phyloP scores from a whole-genome alignment of 805 yeast genomes.

The Metschnikowia borealis region DNA sequence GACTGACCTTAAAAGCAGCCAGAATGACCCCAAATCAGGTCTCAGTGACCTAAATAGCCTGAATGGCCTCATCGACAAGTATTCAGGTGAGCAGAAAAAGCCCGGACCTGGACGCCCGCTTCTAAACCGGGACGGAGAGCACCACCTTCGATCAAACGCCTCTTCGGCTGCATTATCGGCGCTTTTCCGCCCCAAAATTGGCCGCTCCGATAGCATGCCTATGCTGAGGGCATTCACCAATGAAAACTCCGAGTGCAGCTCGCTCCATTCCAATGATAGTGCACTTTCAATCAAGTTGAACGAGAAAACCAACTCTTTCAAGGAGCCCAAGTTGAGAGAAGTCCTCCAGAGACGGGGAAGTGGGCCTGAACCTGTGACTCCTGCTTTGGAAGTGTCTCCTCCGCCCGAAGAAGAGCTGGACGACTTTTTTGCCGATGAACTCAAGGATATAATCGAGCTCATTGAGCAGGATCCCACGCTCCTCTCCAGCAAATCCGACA shows the following conservation, averaged over 20 bases:
- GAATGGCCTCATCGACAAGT: background rate
- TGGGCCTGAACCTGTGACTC: background rate
- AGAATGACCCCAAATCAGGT: background rate
- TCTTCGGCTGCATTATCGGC: slow-evolving; percentile 48
- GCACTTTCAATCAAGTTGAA: background rate
- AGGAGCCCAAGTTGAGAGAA: background rate
- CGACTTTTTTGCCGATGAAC: slow-evolving; percentile 33
- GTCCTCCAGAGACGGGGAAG: background rate
- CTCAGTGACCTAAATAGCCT: background rate
- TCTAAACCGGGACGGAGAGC: slow-evolving; percentile 13
- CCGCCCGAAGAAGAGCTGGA: slow-evolving; percentile 8
- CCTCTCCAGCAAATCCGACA: slow-evolving; percentile 32
- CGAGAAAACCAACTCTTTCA: background rate
- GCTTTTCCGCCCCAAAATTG: slow-evolving; percentile 35
- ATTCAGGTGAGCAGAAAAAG: slow-evolving; percentile 6
- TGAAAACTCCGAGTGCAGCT: background rate
- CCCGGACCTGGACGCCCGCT: background rate
- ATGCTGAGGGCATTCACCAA: slow-evolving; percentile 2
- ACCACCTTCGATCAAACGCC: slow-evolving; percentile 37
- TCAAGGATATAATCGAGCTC: slow-evolving; percentile 47
- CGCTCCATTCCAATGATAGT: background rate
- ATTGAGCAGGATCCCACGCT: slow-evolving; percentile 37
- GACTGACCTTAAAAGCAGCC: too few relatives aligned
- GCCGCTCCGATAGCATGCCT: slow-evolving; percentile 38
- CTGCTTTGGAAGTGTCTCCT: background rate